These are phyloP conservation scores for Smittium culicis DNA, from an alignment of 371 early-diverging fungal species.

Conservation along the genomic window DNA sequence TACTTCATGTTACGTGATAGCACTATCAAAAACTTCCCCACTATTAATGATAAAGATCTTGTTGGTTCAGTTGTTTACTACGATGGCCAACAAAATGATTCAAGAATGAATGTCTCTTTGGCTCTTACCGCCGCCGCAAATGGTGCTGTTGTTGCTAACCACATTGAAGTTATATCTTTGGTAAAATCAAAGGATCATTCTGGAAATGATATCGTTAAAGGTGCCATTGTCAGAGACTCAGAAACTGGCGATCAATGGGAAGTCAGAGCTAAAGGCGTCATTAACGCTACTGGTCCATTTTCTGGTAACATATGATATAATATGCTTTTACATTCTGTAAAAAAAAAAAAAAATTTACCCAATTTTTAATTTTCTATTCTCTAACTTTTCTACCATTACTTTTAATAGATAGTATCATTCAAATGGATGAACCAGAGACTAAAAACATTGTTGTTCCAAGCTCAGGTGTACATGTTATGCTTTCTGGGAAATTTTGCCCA, in stretches of 20 bases:
- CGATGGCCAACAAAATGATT: conserved; percentile 98
- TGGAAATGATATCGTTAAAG: conserved; percentile 41
- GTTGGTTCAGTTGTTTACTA: conserved; percentile 95
- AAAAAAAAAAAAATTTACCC: too few relatives aligned
- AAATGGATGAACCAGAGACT: conserved; percentile 65
- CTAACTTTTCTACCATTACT: not conserved
- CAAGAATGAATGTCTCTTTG: conserved; percentile 94
- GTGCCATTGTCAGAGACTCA: conserved; percentile 71
- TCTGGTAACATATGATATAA: conserved; percentile 15
- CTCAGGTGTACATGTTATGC: conserved; percentile 93
- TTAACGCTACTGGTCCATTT: conserved; percentile 79
- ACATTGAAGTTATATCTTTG: conserved; percentile 77
- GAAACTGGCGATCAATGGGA: conserved; percentile 80
- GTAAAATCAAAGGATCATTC: conserved; percentile 52
- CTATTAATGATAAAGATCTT: conserved; percentile 78
- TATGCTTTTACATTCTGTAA: not conserved
- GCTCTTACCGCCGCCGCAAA: conserved; percentile 86
- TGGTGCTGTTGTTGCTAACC: conserved; percentile 92
- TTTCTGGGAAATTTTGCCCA: conserved; percentile 89
- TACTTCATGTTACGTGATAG: conserved; percentile 76
- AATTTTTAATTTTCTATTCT: not conserved
- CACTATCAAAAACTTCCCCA: conserved; percentile 89
- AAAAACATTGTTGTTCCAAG: conserved; percentile 84
- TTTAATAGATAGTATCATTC: conserved; percentile 66
- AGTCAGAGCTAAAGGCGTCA: conserved; percentile 84